Evolutionary conservation across 768 basidiomycete genomes (phyloP).

Genomic region (Roridomyces roridus): DNA sequence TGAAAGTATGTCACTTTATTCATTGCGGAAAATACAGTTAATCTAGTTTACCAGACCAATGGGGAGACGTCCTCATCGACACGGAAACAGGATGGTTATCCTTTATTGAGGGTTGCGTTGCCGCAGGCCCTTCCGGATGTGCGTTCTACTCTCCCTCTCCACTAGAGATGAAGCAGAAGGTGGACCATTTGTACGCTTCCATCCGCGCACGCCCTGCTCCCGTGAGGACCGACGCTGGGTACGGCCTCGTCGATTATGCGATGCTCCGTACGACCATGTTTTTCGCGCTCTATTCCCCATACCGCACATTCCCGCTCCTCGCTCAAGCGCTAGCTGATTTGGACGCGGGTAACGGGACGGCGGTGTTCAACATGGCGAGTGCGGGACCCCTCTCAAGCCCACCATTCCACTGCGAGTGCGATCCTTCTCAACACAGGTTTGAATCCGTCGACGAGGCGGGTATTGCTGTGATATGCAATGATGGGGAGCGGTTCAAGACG

Average conservation of each 20-base stretch:
- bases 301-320: slow-evolving; percentile 36
- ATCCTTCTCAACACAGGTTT: slow-evolving; percentile 11
- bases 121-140: slow-evolving; percentile 42
- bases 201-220: slow-evolving; percentile 41
- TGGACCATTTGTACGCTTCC: slow-evolving; percentile 39
- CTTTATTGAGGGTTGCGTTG: slow-evolving; percentile 44
- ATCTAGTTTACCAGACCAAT: slow-evolving; percentile 3
- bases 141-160: slow-evolving; percentile 46
- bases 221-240: slow-evolving; percentile 33
- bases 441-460: neutral
- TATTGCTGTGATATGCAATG: slow-evolving; percentile 8
- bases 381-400: slow-evolving; percentile 4
- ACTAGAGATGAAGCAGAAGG: slow-evolving; percentile 38
- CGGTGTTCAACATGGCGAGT: slow-evolving; percentile 30
- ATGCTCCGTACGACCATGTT: slow-evolving; percentile 38
- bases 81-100: slow-evolving; percentile 40
- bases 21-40: neutral
- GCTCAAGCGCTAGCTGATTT: slow-evolving; percentile 44
- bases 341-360: slow-evolving; percentile 35
- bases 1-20: neutral
- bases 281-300: slow-evolving; percentile 41
- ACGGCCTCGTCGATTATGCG: slow-evolving; percentile 45
- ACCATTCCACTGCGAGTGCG: slow-evolving; percentile 39
- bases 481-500: slow-evolving; percentile 3
- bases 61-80: slow-evolving; percentile 25